These are phyloP conservation scores for Epichloe sp. DNA, from an alignment of 2,329 filamentous ascomycete genomes.

Conservation along the genomic window DNA sequence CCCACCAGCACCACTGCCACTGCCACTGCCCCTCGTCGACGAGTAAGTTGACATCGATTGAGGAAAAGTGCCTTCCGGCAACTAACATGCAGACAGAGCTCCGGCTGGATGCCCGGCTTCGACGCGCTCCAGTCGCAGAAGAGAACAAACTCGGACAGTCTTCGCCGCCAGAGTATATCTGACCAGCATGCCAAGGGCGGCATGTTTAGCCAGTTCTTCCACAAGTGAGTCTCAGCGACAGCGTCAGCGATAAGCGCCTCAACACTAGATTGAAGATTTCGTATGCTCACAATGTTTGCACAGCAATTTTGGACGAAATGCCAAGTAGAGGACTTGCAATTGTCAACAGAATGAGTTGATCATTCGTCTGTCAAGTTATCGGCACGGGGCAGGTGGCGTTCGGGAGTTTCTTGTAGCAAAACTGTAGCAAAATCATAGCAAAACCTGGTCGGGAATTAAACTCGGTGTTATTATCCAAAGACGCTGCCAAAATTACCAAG, in stretches of 20 bases:
- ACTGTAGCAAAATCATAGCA: background rate
- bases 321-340: constrained; percentile 8
- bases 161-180: constrained; percentile 40
- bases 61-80: too few relatives aligned
- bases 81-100: constrained; percentile 21
- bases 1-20: constrained; percentile 2
- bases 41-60: constrained; percentile 10
- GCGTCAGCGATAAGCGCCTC: constrained; percentile 9
- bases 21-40: constrained; percentile 14
- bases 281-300: background rate
- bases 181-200: constrained; percentile 38
- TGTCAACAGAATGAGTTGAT: background rate
- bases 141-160: constrained; percentile 29
- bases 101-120: constrained; percentile 34
- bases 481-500: too few relatives aligned
- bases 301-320: constrained; percentile 23
- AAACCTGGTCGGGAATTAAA: too few relatives aligned
- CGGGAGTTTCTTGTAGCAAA: background rate
- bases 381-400: background rate
- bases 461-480: too few relatives aligned
- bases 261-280: background rate
- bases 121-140: constrained; percentile 39
- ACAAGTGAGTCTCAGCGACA: constrained; percentile 31
- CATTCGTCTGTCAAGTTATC: background rate
- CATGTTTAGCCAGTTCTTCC: constrained; percentile 42